Evolutionary conservation across 164 flowering plant genomes (phyloP).

Genomic region (Vitis rotundifolia): DNA sequence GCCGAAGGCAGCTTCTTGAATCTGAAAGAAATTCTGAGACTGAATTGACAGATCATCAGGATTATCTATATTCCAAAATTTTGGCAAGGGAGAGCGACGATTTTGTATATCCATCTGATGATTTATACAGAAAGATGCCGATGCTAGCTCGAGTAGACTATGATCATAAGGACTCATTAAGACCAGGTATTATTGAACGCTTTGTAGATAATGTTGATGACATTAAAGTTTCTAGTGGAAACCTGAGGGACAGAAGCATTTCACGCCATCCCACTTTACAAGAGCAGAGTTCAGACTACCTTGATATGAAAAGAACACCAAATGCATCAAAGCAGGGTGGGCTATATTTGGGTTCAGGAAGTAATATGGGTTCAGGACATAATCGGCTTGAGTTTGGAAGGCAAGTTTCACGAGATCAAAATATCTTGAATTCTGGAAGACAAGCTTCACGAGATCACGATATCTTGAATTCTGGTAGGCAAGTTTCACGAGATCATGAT

Average conservation of each 20-base stretch:
- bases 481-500: constrained; percentile 12
- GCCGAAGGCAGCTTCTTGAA: constrained; percentile 15
- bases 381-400: constrained; percentile 11
- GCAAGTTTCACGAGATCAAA: constrained; percentile 17
- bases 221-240: constrained; percentile 21
- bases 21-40: constrained; percentile 7
- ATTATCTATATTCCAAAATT: constrained; percentile 10
- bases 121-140: constrained; percentile 9
- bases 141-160: constrained; percentile 5
- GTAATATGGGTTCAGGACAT: constrained; percentile 14
- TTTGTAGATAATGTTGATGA: constrained; percentile 8
- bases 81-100: constrained; percentile 11
- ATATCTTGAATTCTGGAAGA: constrained; percentile 3
- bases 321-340: constrained; percentile 10
- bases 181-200: constrained; percentile 11
- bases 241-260: constrained; percentile 3
- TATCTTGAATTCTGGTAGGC: constrained; percentile 1
- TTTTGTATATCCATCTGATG: constrained; percentile 20
- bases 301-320: constrained; percentile 17
- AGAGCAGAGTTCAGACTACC: constrained; percentile 10
- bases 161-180: constrained; percentile 17
- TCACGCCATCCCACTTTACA: constrained; percentile 12
- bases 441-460: constrained; percentile 13
- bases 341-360: constrained; percentile 17
- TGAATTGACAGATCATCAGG: constrained; percentile 11